Evolutionary conservation across 257 asterid species (phyloP), one percentile per base, ranked within the genome.

Genomic region (Solanum sejunctum): DNA sequence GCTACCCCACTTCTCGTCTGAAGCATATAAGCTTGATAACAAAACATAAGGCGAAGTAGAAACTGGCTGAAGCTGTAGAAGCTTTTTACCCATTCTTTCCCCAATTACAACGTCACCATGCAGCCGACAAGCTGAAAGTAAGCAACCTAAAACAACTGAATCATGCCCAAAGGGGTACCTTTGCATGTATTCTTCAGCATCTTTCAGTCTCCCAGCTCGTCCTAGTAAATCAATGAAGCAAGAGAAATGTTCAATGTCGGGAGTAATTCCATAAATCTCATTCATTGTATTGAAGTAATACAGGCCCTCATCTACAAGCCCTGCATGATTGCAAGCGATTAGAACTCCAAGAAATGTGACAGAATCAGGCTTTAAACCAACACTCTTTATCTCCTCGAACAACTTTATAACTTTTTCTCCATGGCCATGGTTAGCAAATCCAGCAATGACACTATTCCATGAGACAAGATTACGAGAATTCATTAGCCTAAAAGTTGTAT

Each of bases 211-310:
- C 85, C 97, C 98, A 6, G 89, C 89, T 84, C 95, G 93, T 17
- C 97, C 98, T 47, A 95, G 83, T 69, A 92, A 80, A 92, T 93
- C 97, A 71, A 92, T 84, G 15, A 93, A 89, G 92, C 97, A 95
- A 63, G 93, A 92, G 39, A 95, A 81, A 87, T 95, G 97, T 86
- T 91, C 93, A 23, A 86, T 75, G 47, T 45, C 77, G 66, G 95
- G 95, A 71, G 86, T 32, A 41, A 92, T 64, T 12, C 89, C 90
- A 54, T 92, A 90, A 56, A 83, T 61, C 7, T 85, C 51, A 4
- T 55, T 83, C 97, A 92, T 92, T 70, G 88, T 84, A 85, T 85
- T 87, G 43, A 93, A 93, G 61, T 87, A 47, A 52, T 80, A 57
- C 82, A 73, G 87, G 15, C 95, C 98, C 88, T 87, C 93, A 47